Conservation (phyloP, 225 moss, liverwort and hornwort species). For the Antitrichia curtipendula region DNA sequence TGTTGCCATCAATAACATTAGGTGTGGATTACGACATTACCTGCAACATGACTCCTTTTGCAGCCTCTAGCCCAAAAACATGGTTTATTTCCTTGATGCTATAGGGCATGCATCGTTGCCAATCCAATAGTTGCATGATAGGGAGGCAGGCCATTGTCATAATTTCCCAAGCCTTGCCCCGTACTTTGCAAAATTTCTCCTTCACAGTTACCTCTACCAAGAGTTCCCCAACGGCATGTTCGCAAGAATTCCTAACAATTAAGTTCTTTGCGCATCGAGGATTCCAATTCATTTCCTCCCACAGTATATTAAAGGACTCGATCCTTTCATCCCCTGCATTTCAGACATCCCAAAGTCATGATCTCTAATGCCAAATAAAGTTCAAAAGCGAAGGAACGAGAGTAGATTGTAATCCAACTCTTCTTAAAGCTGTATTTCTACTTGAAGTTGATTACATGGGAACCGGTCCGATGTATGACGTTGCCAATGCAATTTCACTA, state of each 20-base stretch:
- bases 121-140: constrained; percentile 60
- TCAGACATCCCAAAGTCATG: background rate
- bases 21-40: constrained; percentile 3
- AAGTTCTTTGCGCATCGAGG: constrained; percentile 12
- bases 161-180: constrained; percentile 53
- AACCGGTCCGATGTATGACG: background rate
- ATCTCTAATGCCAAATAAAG: background rate
- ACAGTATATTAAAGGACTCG: constrained; percentile 46
- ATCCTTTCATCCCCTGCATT: constrained; percentile 58
- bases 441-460: background rate
- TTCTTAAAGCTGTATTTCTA: background rate
- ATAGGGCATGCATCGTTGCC: constrained; percentile 76
- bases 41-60: constrained; percentile 48
- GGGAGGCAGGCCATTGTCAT: constrained; percentile 52
- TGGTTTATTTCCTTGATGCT: constrained; percentile 58
- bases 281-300: constrained; percentile 61
- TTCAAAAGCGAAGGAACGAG: background rate
- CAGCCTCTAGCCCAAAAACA: constrained; percentile 72
- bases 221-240: constrained; percentile 46
- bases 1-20: background rate
- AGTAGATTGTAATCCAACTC: background rate
- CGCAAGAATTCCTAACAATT: background rate
- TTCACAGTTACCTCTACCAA: constrained; percentile 63
- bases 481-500: background rate
- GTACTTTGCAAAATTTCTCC: constrained; percentile 32